Conservation (phyloP, 345 rosid genomes). For the Aquilaria malaccensis region DNA sequence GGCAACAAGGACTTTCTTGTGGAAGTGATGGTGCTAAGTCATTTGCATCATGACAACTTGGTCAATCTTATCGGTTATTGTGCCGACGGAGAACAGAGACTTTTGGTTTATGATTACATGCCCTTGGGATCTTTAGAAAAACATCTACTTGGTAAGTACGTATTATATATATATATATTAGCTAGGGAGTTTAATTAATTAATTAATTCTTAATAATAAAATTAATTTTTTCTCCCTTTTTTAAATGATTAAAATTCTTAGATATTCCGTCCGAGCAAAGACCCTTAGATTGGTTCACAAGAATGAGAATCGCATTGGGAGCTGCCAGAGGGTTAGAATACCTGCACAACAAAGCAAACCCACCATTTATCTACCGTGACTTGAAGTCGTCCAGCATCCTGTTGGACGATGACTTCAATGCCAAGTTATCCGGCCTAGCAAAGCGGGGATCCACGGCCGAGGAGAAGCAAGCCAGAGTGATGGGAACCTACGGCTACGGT, state of each 20-base stretch:
- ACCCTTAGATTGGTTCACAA: slow-evolving; percentile 7
- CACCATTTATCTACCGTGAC: slow-evolving; percentile 3
- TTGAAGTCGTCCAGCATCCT: slow-evolving; percentile 1
- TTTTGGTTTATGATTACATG: slow-evolving; percentile 9
- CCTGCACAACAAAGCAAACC: neutral
- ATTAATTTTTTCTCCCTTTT: no score
- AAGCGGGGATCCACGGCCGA: slow-evolving; percentile 2
- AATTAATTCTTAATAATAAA: no score
- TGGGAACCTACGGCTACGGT: slow-evolving; percentile 7
- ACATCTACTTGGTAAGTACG: slow-evolving; percentile 1
- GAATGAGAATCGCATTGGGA: neutral
- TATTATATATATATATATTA: no score
- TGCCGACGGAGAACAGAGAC: slow-evolving; percentile 7
- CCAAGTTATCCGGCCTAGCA: slow-evolving; percentile 4
- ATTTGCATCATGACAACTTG: slow-evolving; percentile 21
- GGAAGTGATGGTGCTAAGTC: slow-evolving; percentile 22
- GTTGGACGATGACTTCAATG: slow-evolving; percentile 5
- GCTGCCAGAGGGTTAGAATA: no score
- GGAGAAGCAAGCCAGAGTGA: neutral
- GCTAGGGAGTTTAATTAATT: no score
- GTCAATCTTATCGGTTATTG: slow-evolving; percentile 24
- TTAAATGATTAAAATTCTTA: no score
- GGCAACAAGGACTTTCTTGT: slow-evolving; percentile 28
- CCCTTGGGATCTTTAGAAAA: slow-evolving; percentile 3
- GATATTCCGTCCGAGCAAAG: neutral